Evolutionary conservation across 768 basidiomycete species (phyloP).

Genomic region (Cytidiella melzeri): DNA sequence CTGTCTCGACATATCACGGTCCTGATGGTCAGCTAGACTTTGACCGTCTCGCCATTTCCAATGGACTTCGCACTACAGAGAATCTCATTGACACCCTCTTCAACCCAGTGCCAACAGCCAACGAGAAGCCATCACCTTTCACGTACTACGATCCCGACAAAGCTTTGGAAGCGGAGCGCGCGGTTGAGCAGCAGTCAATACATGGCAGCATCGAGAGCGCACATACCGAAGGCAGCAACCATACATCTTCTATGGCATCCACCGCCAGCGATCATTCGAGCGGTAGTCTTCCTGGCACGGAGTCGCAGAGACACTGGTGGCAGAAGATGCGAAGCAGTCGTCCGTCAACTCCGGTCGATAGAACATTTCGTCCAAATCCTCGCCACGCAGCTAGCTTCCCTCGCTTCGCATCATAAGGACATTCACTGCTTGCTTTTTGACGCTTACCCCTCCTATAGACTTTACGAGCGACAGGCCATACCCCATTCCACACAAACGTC

Average conservation of each 20-base stretch:
- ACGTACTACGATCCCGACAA: slow-evolving; percentile 21
- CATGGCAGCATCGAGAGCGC: slow-evolving; percentile 8
- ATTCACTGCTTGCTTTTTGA: background rate
- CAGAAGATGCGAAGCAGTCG: slow-evolving; percentile 15
- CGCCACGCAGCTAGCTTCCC: slow-evolving; percentile 8
- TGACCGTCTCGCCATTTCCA: slow-evolving; percentile 39
- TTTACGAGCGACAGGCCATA: too few relatives aligned
- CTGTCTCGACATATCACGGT: slow-evolving; percentile 12
- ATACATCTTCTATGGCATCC: slow-evolving; percentile 6
- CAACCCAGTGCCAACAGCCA: slow-evolving; percentile 48
- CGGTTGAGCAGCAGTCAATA: slow-evolving; percentile 5
- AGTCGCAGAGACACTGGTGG: slow-evolving; percentile 11
- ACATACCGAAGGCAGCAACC: slow-evolving; percentile 6
- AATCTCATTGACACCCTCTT: slow-evolving; percentile 74
- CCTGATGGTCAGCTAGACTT: slow-evolving; percentile 22
- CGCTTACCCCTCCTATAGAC: too few relatives aligned
- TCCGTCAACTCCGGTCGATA: slow-evolving; percentile 11
- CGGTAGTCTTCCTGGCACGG: background rate
- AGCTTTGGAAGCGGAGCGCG: slow-evolving; percentile 4
- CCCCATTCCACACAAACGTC: too few relatives aligned
- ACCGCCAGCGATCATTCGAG: slow-evolving; percentile 8
- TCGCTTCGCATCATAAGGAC: background rate
- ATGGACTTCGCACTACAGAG: slow-evolving; percentile 63
- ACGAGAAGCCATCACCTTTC: slow-evolving; percentile 19
- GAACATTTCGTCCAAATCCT: slow-evolving; percentile 7